These are phyloP conservation scores for Ophiocordyceps sinensis DNA, from an alignment of 2,329 filamentous ascomycete species.

Conservation along the genomic window DNA sequence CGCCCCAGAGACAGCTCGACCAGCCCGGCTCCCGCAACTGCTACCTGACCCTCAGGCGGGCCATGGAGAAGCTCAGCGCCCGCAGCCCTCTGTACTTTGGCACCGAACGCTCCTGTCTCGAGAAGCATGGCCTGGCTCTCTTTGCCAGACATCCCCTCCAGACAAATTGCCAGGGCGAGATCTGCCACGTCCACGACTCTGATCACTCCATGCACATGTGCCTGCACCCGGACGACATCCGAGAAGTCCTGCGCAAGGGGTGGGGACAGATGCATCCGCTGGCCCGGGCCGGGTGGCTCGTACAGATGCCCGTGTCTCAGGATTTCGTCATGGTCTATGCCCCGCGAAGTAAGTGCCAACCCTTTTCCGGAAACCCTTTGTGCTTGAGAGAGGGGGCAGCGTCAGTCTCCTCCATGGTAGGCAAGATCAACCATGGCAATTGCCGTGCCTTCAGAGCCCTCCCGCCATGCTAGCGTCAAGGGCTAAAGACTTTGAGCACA, in stretches of 20 bases:
- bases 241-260: constrained; percentile 54
- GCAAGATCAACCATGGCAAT: background rate
- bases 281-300: constrained; percentile 49
- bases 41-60: constrained; percentile 38
- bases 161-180: constrained; percentile 63
- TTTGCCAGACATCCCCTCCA: constrained; percentile 54
- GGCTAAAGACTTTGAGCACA: constrained; percentile 7
- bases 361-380: background rate
- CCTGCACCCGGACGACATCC: constrained; percentile 65
- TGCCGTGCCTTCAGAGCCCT: too few species aligned
- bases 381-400: background rate
- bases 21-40: constrained; percentile 43
- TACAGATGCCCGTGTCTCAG: constrained; percentile 50
- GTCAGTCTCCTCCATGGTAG: background rate
- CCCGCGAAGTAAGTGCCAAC: constrained; percentile 38
- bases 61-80: constrained; percentile 35
- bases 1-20: constrained; percentile 65
- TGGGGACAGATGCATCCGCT: constrained; percentile 65
- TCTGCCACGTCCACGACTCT: constrained; percentile 65
- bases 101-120: constrained; percentile 59
- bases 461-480: too few species aligned
- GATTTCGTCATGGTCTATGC: constrained; percentile 78
- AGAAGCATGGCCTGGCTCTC: constrained; percentile 67
- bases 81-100: constrained; percentile 33
- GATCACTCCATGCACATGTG: constrained; percentile 70